Conservation (phyloP, 768 basidiomycete genomes). For the Trametes cinnabarina region DNA sequence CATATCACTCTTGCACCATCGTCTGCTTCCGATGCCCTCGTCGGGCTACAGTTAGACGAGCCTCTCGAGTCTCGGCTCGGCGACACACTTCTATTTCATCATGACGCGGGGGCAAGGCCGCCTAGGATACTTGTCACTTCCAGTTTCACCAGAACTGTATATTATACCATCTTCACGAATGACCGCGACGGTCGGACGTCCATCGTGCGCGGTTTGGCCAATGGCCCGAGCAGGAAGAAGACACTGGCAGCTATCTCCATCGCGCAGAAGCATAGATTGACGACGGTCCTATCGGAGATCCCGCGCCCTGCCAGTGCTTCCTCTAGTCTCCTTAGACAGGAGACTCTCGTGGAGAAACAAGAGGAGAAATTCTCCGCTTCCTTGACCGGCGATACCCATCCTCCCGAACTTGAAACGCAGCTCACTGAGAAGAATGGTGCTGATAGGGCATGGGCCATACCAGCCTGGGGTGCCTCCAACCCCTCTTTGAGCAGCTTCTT, state of each 20-base stretch:
- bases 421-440: not conserved
- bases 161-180: not conserved
- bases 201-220: not conserved
- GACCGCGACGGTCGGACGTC: not conserved
- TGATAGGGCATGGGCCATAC: not conserved
- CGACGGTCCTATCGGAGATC: not conserved
- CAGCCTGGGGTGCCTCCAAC: not conserved
- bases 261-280: not conserved
- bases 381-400: not conserved
- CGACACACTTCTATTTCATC: not conserved
- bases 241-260: not conserved
- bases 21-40: not conserved
- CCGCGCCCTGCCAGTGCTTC: not conserved
- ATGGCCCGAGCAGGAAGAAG: not conserved
- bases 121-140: not conserved
- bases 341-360: not conserved
- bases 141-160: not conserved
- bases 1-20: no score
- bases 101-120: not conserved
- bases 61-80: not conserved
- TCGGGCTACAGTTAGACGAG: not conserved
- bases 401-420: not conserved
- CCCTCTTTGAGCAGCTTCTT: not conserved
- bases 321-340: not conserved
- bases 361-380: not conserved